Evolutionary conservation across 1,284 basidiomycete genomes (phyloP).

Genomic region (Moesziomyces sp.): DNA sequence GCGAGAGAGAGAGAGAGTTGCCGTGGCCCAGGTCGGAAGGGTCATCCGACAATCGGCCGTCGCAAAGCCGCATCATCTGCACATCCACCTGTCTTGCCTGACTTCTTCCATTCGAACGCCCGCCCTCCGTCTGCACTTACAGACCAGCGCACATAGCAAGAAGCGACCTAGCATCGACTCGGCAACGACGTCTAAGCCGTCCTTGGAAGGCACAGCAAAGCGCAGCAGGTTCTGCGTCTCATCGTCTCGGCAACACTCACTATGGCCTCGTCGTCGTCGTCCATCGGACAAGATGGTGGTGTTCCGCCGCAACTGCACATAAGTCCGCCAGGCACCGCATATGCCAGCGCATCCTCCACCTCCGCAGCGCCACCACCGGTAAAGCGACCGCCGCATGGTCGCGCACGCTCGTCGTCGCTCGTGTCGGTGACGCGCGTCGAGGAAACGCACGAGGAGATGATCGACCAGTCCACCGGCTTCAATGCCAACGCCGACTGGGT

Average conservation of each 20-base stretch:
- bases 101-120: no score
- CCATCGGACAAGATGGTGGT: constrained; percentile 5
- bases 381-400: constrained; percentile 25
- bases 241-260: background rate
- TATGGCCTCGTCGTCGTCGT: constrained; percentile 9
- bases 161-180: no score
- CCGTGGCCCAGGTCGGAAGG: no score
- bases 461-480: constrained; percentile 68
- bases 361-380: constrained; percentile 34
- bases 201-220: no score
- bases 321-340: constrained; percentile 30
- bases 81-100: background rate
- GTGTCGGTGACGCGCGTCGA: constrained; percentile 69
- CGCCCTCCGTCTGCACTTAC: no score
- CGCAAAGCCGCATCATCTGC: background rate
- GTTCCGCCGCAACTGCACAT: constrained; percentile 37
- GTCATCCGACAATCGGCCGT: no score
- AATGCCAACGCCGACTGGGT: constrained; percentile 99
- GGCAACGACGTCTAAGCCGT: no score
- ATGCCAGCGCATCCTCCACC: constrained; percentile 19
- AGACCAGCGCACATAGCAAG: no score
- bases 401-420: constrained; percentile 57
- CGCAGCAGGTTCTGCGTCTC: no score
- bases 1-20: no score
- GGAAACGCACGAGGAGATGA: constrained; percentile 69